Evolutionary conservation across 345 rosid genomes (phyloP), one percentile per base, ranked within the genome.

Genomic region (Ailanthus altissimus): DNA sequence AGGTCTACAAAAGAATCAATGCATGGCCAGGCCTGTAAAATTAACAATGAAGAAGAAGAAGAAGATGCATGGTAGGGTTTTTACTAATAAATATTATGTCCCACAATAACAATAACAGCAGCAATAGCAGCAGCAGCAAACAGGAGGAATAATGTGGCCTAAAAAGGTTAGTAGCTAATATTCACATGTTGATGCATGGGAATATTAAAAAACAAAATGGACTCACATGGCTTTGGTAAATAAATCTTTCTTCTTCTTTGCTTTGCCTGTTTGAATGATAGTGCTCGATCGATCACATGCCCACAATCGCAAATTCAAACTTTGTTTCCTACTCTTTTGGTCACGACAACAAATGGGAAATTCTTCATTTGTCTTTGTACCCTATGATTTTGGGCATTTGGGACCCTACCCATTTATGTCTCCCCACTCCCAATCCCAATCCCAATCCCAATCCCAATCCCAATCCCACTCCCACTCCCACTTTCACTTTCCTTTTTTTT

Each of bases 161-260:
- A 28, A 69, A 67, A 63, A 75, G 61, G 75, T 0, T 58, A 63
- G 67, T 3, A 72, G 70, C 60, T 26, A 74, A 82, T 50, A 58
- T 54, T 75, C 85, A 85, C 84, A 79, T 81, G 83, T 10, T 23
- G 57, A 75, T 68, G 81, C 83, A 78, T 56, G 59, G 59, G 59
- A 56, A 13, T 61, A 16, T 2, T 3, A 72, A 57, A 63, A 50
- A 56, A 32, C 38, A 69, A 70, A 50, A 72, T 79, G 63, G 81
- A 73, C 50, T 74, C 85, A 80, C 85, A 80, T 83, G 83, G 77
- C 14, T 25, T 42, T 59, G 76, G 38, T 32, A 32, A 32, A 32
- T 32, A 32, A 32, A 32, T 32, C 38, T 32, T 32, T 3, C 38
- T 32, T 32, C 38, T 32, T 32, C 38, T 32, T 32, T 32, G 38